Evolutionary conservation across 805 yeast genomes (phyloP).

Genomic region (Saccharomycopsis fodiens): DNA sequence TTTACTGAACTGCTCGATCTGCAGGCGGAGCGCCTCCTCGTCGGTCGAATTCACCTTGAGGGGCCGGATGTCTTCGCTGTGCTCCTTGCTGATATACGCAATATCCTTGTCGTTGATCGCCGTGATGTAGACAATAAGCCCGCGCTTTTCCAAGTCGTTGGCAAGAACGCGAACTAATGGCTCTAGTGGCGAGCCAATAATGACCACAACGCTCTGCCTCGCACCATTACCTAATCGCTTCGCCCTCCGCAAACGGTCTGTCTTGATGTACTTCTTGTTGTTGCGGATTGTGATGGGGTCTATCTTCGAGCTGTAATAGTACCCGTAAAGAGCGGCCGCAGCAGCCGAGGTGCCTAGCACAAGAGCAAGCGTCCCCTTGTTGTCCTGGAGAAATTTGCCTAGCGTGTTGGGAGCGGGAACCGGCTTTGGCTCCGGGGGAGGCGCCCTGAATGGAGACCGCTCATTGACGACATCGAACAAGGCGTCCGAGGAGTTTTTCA

Average conservation of each 20-base stretch:
- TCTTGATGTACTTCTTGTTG: constrained; percentile 16
- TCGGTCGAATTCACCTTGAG: constrained; percentile 44
- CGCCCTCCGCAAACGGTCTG: constrained; percentile 42
- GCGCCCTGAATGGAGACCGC: constrained; percentile 1
- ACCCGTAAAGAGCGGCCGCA: constrained; percentile 4
- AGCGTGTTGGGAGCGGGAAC: background rate
- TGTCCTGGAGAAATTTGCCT: background rate
- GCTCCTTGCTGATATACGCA: constrained; percentile 46
- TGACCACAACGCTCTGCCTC: constrained; percentile 63
- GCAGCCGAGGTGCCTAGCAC: constrained; percentile 12
- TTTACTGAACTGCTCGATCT: constrained; percentile 41
- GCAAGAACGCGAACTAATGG: constrained; percentile 65
- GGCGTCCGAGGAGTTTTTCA: constrained; percentile 11
- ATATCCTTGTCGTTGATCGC: constrained; percentile 31
- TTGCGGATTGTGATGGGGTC: constrained; percentile 7
- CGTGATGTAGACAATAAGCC: constrained; percentile 75
- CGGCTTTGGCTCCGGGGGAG: background rate
- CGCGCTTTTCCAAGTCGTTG: constrained; percentile 67
- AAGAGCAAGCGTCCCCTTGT: constrained; percentile 8
- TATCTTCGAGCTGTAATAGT: background rate
- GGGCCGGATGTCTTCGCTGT: constrained; percentile 63
- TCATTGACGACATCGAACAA: constrained; percentile 10
- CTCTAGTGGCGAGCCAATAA: constrained; percentile 72
- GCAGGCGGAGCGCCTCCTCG: constrained; percentile 35
- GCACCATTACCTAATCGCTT: constrained; percentile 60